phyloP scores from a whole-genome alignment of 164 flowering plant species.

The Dillenia turbinata region DNA sequence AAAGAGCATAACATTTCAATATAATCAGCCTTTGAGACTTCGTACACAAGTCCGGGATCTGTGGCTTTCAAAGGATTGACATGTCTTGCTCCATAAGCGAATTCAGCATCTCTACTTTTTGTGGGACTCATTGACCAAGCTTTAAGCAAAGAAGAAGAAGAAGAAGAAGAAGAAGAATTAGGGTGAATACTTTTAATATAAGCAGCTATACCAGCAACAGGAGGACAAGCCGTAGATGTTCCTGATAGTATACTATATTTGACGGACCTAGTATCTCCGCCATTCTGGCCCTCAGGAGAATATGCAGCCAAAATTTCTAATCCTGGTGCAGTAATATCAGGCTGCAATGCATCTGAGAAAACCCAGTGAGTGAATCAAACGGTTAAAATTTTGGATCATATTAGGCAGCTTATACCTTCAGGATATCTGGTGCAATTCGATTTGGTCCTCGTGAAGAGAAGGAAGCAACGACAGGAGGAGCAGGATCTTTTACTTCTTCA shows the following conservation, averaged over 20 bases:
- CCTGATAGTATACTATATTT: conserved; percentile 23
- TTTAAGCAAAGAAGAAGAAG: too few species aligned
- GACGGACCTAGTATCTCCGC: conserved; percentile 3
- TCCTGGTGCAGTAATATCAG: too few species aligned
- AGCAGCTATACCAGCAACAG: conserved; percentile 32
- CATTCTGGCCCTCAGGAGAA: background rate
- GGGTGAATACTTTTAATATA: conserved; percentile 38
- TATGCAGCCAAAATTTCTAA: too few species aligned
- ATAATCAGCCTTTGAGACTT: conserved; percentile 16
- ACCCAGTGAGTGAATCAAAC: too few species aligned
- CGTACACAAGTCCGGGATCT: conserved; percentile 38
- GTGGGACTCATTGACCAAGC: too few species aligned
- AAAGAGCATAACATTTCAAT: conserved; percentile 18
- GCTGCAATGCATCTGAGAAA: too few species aligned
- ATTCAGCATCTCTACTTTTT: too few species aligned
- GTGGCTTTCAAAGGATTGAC: conserved; percentile 28
- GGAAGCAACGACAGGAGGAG: too few species aligned
- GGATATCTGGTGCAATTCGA: too few species aligned
- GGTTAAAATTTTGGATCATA: too few species aligned
- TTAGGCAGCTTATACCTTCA: too few species aligned
- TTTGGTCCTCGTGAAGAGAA: too few species aligned
- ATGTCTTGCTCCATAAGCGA: conserved; percentile 14
- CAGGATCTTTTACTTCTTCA: background rate
- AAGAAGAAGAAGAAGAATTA: conserved; percentile 36
- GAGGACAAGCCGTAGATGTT: conserved; percentile 43